These are phyloP conservation scores for Karstenula rhodostoma DNA, from an alignment of 2,329 filamentous ascomycete genomes.

Conservation along the genomic window DNA sequence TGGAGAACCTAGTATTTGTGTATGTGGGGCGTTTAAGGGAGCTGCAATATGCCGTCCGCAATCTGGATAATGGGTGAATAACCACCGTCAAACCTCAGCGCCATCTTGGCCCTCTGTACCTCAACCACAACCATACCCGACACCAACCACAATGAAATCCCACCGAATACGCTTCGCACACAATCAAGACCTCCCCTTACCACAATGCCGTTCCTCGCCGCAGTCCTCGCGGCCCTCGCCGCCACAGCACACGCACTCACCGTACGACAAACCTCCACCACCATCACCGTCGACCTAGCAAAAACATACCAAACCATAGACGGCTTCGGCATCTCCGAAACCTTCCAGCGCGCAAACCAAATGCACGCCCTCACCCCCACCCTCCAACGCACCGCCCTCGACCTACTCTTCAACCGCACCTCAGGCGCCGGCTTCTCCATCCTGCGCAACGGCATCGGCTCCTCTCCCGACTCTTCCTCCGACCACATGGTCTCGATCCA, in stretches of 20 bases:
- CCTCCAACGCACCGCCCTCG: conserved; percentile 53
- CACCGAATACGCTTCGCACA: no score
- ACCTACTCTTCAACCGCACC: conserved; percentile 57
- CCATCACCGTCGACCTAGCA: conserved; percentile 53
- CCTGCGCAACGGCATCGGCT: conserved; percentile 57
- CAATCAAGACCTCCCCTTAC: not conserved
- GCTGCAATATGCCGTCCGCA: conserved; percentile 11
- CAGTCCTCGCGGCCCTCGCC: conserved; percentile 21
- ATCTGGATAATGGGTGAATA: conserved; percentile 21
- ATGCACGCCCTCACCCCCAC: conserved; percentile 49
- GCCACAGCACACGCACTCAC: conserved; percentile 15
- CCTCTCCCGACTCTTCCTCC: conserved; percentile 52
- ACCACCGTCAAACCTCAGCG: not conserved
- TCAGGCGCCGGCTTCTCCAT: conserved; percentile 57
- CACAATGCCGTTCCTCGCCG: conserved; percentile 17
- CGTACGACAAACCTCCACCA: conserved; percentile 30
- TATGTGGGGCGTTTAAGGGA: conserved; percentile 3
- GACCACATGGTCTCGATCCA: conserved; percentile 48
- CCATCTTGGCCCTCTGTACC: conserved; percentile 13
- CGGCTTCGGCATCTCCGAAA: conserved; percentile 57
- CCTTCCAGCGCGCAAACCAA: conserved; percentile 57
- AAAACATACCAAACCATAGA: conserved; percentile 58
- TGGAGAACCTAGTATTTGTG: conserved; percentile 6
- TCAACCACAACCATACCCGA: not conserved
- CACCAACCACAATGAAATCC: not conserved